Evolutionary conservation across 305 asterid genomes (phyloP).

Genomic region (Fraxinus ornus): DNA sequence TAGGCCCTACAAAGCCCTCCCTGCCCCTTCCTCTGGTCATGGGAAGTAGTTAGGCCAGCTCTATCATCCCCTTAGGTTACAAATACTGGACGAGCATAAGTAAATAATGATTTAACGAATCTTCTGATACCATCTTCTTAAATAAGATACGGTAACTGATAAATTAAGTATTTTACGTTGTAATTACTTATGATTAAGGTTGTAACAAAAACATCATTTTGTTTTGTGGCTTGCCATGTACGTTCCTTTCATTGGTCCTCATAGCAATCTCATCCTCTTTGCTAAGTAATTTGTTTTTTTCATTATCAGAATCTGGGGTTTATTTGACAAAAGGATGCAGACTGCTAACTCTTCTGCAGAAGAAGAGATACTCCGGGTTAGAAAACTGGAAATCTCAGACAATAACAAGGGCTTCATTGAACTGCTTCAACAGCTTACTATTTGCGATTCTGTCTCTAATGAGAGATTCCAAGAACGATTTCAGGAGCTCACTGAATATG

Average conservation of each 20-base stretch:
- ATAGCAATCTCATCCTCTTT: not conserved
- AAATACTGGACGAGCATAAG: not conserved
- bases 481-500: conserved; percentile 29
- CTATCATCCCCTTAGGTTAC: not conserved
- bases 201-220: not conserved
- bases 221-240: not conserved
- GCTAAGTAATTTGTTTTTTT: not conserved
- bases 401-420: conserved; percentile 41
- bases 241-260: not conserved
- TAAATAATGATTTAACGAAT: not conserved
- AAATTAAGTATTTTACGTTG: not conserved
- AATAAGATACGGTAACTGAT: not conserved
- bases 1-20: not conserved
- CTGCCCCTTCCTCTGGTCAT: not conserved
- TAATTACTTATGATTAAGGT: not conserved
- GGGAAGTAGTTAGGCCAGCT: not conserved
- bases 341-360: conserved; percentile 20
- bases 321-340: conserved; percentile 24
- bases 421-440: conserved; percentile 38
- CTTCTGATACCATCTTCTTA: not conserved
- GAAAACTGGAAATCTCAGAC: conserved; percentile 61
- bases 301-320: not conserved
- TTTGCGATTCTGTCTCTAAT: conserved; percentile 34
- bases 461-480: conserved; percentile 33
- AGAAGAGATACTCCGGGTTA: conserved; percentile 41